Percentiles rank a stretch among this genome's conserved stretches.
phyloP scores from a whole-genome alignment of 257 asterid species.

The Plectranthus barbatus region DNA sequence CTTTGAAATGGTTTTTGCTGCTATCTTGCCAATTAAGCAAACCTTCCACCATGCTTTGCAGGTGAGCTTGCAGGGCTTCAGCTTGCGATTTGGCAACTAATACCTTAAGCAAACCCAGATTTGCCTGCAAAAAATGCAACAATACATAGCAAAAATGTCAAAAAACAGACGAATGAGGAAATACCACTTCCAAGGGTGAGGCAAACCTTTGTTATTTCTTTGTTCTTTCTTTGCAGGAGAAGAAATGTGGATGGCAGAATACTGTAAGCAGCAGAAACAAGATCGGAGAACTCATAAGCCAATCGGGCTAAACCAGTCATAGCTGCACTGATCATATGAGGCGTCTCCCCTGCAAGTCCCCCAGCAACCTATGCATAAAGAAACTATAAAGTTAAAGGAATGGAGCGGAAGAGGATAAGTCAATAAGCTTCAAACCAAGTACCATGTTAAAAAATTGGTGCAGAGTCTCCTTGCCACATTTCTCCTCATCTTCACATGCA shows the following conservation, averaged over 20 bases:
- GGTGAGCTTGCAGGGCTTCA: constrained; percentile 64
- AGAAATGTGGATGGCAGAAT: constrained; percentile 84
- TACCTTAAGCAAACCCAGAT: constrained; percentile 84
- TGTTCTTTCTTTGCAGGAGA: constrained; percentile 72
- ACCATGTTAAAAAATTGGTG: constrained; percentile 69
- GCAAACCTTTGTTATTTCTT: constrained; percentile 74
- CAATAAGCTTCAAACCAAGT: constrained; percentile 10
- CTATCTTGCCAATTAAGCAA: constrained; percentile 71
- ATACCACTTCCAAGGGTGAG: background rate
- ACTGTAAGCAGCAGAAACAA: constrained; percentile 57
- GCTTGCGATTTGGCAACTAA: constrained; percentile 81
- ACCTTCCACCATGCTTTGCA: constrained; percentile 73
- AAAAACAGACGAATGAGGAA: background rate
- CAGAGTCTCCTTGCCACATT: constrained; percentile 54
- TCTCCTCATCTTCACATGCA: constrained; percentile 73
- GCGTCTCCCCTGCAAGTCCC: constrained; percentile 82
- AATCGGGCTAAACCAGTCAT: constrained; percentile 93
- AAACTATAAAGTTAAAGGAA: constrained; percentile 4
- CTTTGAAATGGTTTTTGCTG: constrained; percentile 81
- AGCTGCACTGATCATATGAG: constrained; percentile 94
- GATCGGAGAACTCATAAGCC: constrained; percentile 92
- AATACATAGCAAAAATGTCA: constrained; percentile 2
- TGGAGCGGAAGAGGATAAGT: background rate
- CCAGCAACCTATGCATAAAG: constrained; percentile 64
- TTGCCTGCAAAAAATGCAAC: constrained; percentile 49